Evolutionary conservation across 2,329 filamentous ascomycete genomes (phyloP).

Genomic region (Aspergillus novofumigatus): DNA sequence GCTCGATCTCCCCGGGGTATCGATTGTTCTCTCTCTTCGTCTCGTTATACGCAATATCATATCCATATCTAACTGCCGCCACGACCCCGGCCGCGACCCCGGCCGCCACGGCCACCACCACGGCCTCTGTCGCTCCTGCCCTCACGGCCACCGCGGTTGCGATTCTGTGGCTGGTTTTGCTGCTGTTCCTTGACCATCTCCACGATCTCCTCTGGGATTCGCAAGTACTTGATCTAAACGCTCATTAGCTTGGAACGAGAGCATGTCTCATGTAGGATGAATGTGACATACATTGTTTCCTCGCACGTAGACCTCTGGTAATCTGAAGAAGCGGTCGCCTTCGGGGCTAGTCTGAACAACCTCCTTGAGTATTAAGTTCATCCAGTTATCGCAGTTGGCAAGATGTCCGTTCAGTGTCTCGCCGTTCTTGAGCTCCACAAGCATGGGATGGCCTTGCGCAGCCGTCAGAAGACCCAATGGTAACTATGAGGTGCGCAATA

Average conservation of each 20-base stretch:
- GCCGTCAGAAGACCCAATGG: slow-evolving; percentile 81
- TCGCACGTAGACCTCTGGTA: slow-evolving; percentile 93
- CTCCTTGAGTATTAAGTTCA: slow-evolving; percentile 97
- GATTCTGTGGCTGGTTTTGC: slow-evolving; percentile 55
- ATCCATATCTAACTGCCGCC: slow-evolving; percentile 27
- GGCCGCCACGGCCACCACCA: slow-evolving; percentile 42
- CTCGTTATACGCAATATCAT: slow-evolving; percentile 6
- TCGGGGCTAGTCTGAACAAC: slow-evolving; percentile 95
- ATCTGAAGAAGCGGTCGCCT: slow-evolving; percentile 85
- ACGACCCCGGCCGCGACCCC: slow-evolving; percentile 42
- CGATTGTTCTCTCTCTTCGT: slow-evolving; percentile 24
- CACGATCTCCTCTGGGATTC: slow-evolving; percentile 94
- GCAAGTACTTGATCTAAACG: slow-evolving; percentile 89
- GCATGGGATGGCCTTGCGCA: slow-evolving; percentile 95
- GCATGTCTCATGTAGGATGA: neutral
- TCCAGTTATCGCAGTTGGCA: slow-evolving; percentile 98
- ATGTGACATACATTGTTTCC: slow-evolving; percentile 79
- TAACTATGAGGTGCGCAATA: slow-evolving; percentile 42
- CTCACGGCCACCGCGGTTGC: slow-evolving; percentile 39
- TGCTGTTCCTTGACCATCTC: slow-evolving; percentile 92
- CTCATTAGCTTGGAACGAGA: slow-evolving; percentile 2
- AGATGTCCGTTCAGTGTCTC: slow-evolving; percentile 96
- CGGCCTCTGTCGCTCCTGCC: slow-evolving; percentile 38
- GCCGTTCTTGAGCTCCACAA: slow-evolving; percentile 95
- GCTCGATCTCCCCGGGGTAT: slow-evolving; percentile 32